phyloP scores from a whole-genome alignment of 768 basidiomycete species.

The Boletales sp. region DNA sequence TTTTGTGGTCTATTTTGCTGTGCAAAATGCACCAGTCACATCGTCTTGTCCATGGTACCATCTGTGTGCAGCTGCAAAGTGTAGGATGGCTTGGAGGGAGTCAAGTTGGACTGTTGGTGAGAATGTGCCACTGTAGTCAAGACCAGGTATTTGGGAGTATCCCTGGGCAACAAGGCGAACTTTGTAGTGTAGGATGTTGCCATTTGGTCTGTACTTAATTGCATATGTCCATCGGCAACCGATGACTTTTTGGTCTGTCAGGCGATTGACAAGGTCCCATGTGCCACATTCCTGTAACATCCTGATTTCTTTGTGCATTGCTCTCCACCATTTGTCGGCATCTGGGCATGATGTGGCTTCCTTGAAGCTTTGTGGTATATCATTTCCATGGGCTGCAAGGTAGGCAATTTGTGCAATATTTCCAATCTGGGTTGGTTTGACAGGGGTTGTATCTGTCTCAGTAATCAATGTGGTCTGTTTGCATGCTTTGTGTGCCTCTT shows the following conservation, averaged over 20 bases:
- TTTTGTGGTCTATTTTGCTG: conserved; percentile 24
- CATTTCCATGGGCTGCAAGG: neutral
- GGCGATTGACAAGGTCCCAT: conserved; percentile 8
- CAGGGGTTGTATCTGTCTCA: too few species aligned
- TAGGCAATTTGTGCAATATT: neutral
- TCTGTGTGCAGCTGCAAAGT: conserved; percentile 8
- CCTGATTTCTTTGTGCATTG: conserved; percentile 6
- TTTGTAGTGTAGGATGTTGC: conserved; percentile 24
- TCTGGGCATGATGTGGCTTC: neutral
- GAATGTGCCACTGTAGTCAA: conserved; percentile 35
- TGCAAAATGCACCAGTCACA: conserved; percentile 7
- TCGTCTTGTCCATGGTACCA: conserved; percentile 9
- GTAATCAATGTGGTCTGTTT: too few species aligned
- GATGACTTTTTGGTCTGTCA: neutral
- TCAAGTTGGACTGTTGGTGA: conserved; percentile 25
- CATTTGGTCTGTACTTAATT: neutral
- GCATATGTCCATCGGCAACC: neutral
- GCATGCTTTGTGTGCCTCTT: neutral
- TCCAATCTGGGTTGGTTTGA: too few species aligned
- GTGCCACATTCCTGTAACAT: conserved; percentile 1
- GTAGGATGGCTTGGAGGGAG: conserved; percentile 19
- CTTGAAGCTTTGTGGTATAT: neutral
- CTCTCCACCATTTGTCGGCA: neutral
- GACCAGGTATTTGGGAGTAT: conserved; percentile 34
- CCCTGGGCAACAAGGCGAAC: conserved; percentile 41